Base-by-base conservation (phyloP, 192 early-diverging fungal species). In the Podila minutissima region DNA sequence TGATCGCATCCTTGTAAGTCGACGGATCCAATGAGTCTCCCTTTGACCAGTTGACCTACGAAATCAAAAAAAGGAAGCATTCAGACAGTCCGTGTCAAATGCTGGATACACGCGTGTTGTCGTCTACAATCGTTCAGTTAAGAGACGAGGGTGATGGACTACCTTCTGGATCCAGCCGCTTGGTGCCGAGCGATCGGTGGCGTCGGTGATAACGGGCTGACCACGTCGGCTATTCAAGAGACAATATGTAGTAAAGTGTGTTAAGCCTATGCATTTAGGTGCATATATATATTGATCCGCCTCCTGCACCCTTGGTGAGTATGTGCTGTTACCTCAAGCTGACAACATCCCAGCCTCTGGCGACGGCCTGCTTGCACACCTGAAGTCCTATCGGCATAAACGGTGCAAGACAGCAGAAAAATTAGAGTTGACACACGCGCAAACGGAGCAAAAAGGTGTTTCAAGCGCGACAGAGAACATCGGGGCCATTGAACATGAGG, bases 21-120 rank as follows among this genome's bases (percentile, higher is more conserved):
- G 84, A 86, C 20, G 93, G 91, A 26, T 88, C 82, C 59, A 91
- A 72, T 26, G 90, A 90, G 64, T 92, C 88, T 38, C 91, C 93
- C 66, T 84, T 69, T 29, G 86, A 84, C 93, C 92, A 93, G 50
- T 85, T 66, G 28, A 91, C 86, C 82, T 69, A 50, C 17, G 20
- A 51, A 46, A 28, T 15, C 5, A 28, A 48, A 66, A 66, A 15
- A 22, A 50, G 46, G 12, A 37, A 31, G 35, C 51, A 59, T 6
- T 33, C 28, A 32, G n/a, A 55, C 2, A 2, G 53, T 55, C 11
- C n/a, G 12, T 33, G 19, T 17, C 31, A 22, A 59, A n/a, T 28
- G 24, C 20, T 5, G 10, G 5, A 59, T 59, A 28, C 3, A 35
- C 28, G 10, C 13, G 26, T 9, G 15, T 24, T 41, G 41, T 59